These are phyloP conservation scores for Leishmania martiniquensis DNA, from an alignment of 208 protist genomes.

Conservation along the genomic window DNA sequence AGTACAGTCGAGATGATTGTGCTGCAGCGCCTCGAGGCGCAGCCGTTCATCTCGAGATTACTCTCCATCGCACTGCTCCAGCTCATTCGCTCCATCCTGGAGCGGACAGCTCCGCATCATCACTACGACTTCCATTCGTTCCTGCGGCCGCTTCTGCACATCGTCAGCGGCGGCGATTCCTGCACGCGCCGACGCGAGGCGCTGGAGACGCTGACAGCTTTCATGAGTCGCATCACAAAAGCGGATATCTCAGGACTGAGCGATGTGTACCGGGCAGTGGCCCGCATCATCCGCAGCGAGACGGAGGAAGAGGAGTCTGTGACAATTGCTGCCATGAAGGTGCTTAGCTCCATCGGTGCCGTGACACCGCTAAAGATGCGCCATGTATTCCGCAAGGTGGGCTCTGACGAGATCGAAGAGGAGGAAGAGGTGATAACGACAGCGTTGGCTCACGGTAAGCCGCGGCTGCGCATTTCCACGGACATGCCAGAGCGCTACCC, in stretches of 20 bases:
- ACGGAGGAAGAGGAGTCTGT: conserved; percentile 76
- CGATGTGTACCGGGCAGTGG: conserved; percentile 73
- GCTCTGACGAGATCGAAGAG: conserved; percentile 81
- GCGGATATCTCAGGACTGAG: conserved; percentile 46
- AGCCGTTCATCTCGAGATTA: conserved; percentile 78
- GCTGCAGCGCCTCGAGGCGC: conserved; percentile 57
- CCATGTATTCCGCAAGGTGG: conserved; percentile 59
- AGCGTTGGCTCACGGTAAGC: conserved; percentile 77
- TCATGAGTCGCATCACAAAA: conserved; percentile 74
- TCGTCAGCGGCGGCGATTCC: conserved; percentile 77
- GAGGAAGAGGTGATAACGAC: conserved; percentile 83
- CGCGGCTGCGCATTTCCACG: conserved; percentile 67
- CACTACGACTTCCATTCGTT: conserved; percentile 62
- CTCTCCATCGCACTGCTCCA: conserved; percentile 72
- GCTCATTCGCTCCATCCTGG: conserved; percentile 73
- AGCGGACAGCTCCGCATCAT: conserved; percentile 60
- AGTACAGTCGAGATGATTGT: conserved; percentile 68
- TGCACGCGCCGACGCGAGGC: conserved; percentile 65
- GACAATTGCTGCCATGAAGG: conserved; percentile 70
- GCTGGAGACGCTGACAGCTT: conserved; percentile 76
- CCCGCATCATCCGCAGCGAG: conserved; percentile 81
- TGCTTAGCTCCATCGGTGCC: conserved; percentile 83
- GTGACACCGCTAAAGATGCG: conserved; percentile 81
- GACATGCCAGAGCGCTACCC: conserved; percentile 82
- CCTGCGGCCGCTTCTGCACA: conserved; percentile 59